Base-by-base conservation (phyloP, 163 green algal species). In the Coccomyxa subellipsoidea region DNA sequence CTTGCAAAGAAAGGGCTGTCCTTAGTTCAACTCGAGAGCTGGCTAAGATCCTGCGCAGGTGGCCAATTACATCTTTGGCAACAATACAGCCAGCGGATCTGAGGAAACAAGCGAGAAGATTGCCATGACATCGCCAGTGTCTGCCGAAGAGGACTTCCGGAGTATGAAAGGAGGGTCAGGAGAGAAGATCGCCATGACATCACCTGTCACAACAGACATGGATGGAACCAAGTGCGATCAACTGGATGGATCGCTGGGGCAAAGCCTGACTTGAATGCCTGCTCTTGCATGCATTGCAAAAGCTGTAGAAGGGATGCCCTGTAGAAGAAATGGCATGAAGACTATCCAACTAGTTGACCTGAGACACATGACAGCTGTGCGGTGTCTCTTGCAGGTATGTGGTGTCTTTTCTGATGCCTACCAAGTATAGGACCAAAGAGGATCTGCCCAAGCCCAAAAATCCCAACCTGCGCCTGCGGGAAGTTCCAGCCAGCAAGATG, bases 371-470 rank as follows among this genome's bases (percentile, higher is more conserved):
- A n/a, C n/a, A n/a, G n/a, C 31, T 7, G 21, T 34, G 15, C 0
- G 21, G 69, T 36, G 23, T 80, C 10, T 54, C 7, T 54, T 85
- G 82, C 78, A 85, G 69, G 70, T 82, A 86, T 34, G 39, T 77
- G 18, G 84, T 93, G 0, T 88, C 83, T 3, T 93, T 93, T 54
- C 80, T 92, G 27, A 93, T 93, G 90, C 90, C 90, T 25, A 86
- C 78, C 47, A 85, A 93, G 72, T 93, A 92, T 82, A 73, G 32
- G 27, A 91, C 81, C 7, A 81, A 78, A 66, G 89, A 89, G 12
- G 88, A 87, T 12, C 80, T 93, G 54, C 90, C 90, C n/a, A 87
- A 83, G 59, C 87, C 88, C 18, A 80, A 87, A 29, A 92, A 93
- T 80, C 75, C 79, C 18, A 86, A 87, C 32, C 82, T 93, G 21